A percentile compares a stretch with the other conserved stretches of the same genome.
Conservation (phyloP, 2,329 filamentous ascomycete genomes). For the Hirsutella rhossiliensis region DNA sequence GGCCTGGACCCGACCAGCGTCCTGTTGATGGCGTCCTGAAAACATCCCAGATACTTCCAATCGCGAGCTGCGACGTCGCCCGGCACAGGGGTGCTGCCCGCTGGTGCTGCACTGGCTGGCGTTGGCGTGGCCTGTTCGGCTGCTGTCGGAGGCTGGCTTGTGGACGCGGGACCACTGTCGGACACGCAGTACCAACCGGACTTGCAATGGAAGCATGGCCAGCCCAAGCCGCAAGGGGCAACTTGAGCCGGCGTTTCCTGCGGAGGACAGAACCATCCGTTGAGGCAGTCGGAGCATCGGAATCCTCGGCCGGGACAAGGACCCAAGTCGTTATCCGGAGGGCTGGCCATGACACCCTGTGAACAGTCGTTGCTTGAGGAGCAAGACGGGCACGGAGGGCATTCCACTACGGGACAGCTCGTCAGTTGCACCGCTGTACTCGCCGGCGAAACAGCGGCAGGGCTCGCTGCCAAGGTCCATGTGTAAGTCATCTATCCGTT, state of each 20-base stretch:
- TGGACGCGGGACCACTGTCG: neutral
- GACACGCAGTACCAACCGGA: slow-evolving; percentile 16
- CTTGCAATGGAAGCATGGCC: slow-evolving; percentile 18
- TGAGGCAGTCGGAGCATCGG: slow-evolving; percentile 15
- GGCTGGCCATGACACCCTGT: neutral
- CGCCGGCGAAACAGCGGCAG: neutral
- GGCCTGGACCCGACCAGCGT: slow-evolving; percentile 11
- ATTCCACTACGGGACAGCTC: neutral
- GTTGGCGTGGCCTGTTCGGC: neutral
- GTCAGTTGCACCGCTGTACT: neutral
- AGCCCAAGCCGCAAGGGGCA: slow-evolving; percentile 16
- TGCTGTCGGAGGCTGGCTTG: neutral
- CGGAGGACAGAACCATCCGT: slow-evolving; percentile 20
- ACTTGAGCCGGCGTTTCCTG: slow-evolving; percentile 16
- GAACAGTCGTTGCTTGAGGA: slow-evolving; percentile 8
- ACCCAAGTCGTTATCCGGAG: neutral
- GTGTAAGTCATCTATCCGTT: neutral
- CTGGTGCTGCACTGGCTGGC: neutral
- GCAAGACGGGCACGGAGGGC: slow-evolving; percentile 6
- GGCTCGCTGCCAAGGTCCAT: neutral
- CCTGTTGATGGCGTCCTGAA: slow-evolving; percentile 14
- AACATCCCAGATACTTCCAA: slow-evolving; percentile 20
- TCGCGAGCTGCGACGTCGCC: slow-evolving; percentile 1
- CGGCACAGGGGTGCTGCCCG: neutral
- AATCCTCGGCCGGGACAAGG: slow-evolving; percentile 15